Percentiles rank a stretch among this genome's conserved stretches.
Evolutionary conservation across 1,284 basidiomycete species (phyloP).

Genomic region (Trametes polyzona): DNA sequence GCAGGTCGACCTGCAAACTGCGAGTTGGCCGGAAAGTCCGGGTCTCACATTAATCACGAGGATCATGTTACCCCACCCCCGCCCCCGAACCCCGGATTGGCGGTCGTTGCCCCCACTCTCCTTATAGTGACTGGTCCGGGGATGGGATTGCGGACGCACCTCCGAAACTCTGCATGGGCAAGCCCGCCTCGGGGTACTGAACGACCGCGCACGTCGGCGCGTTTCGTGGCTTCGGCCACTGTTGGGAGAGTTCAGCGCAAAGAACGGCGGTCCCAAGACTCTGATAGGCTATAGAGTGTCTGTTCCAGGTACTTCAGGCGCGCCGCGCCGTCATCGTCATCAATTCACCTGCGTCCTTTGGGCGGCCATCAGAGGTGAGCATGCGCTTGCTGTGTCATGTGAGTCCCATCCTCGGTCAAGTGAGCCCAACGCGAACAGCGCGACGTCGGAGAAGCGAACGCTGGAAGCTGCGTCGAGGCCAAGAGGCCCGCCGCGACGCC

Average conservation of each 20-base stretch:
- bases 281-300: neutral
- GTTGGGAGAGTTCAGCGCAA: too few relatives aligned
- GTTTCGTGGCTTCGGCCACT: too few relatives aligned
- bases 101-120: neutral
- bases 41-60: neutral
- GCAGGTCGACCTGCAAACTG: too few relatives aligned
- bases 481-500: constrained; percentile 5
- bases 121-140: too few relatives aligned
- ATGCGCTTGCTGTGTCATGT: constrained; percentile 7
- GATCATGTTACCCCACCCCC: neutral
- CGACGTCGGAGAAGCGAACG: neutral
- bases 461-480: neutral
- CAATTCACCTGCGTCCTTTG: neutral
- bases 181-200: neutral
- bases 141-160: neutral
- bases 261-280: too few relatives aligned
- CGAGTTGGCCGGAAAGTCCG: too few relatives aligned
- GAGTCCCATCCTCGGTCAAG: constrained; percentile 16
- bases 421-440: constrained; percentile 3
- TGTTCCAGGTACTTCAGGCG: neutral
- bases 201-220: too few relatives aligned
- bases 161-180: neutral
- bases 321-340: neutral
- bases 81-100: neutral
- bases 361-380: constrained; percentile 9